Percentiles rank a stretch among this genome's conserved stretches.
These are phyloP conservation scores for Kwoniella pini DNA, from an alignment of 768 basidiomycete genomes.

Conservation along the genomic window DNA sequence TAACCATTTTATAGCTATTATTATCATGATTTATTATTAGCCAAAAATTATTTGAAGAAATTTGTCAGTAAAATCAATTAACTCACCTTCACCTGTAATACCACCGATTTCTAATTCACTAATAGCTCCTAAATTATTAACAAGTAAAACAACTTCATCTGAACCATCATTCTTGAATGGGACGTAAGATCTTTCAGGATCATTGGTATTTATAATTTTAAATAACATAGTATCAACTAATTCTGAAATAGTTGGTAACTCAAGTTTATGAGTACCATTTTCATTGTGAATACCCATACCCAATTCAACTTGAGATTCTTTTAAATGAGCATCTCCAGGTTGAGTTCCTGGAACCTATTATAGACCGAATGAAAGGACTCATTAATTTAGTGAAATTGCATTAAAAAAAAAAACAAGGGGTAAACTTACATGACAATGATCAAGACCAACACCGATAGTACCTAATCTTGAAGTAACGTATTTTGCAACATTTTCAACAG, in stretches of 20 bases:
- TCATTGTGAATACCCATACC: slow-evolving; percentile 58
- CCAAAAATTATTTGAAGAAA: too few species aligned
- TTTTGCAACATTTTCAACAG: slow-evolving; percentile 50
- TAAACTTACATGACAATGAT: slow-evolving; percentile 55
- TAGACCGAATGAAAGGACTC: background rate
- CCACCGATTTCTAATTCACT: slow-evolving; percentile 52
- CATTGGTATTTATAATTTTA: slow-evolving; percentile 52
- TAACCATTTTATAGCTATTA: slow-evolving; percentile 43
- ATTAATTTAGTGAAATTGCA: background rate
- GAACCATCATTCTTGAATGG: slow-evolving; percentile 59
- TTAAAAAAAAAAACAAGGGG: background rate
- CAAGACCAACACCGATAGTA: slow-evolving; percentile 56
- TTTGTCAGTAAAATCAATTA: too few species aligned
- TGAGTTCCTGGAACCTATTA: slow-evolving; percentile 55
- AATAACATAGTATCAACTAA: slow-evolving; percentile 54
- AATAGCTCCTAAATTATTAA: slow-evolving; percentile 56
- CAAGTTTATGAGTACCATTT: slow-evolving; percentile 54
- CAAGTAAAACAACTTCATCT: slow-evolving; percentile 63
- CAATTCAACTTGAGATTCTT: slow-evolving; percentile 54
- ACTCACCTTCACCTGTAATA: slow-evolving; percentile 42
- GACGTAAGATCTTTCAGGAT: slow-evolving; percentile 55
- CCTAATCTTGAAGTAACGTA: slow-evolving; percentile 48
- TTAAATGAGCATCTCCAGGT: slow-evolving; percentile 50
- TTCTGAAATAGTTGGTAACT: slow-evolving; percentile 40
- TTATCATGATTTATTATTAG: too few species aligned